Base-by-base conservation (phyloP, 1,139 yeast genomes). In the Zhuliangozyma blackwelliae region DNA sequence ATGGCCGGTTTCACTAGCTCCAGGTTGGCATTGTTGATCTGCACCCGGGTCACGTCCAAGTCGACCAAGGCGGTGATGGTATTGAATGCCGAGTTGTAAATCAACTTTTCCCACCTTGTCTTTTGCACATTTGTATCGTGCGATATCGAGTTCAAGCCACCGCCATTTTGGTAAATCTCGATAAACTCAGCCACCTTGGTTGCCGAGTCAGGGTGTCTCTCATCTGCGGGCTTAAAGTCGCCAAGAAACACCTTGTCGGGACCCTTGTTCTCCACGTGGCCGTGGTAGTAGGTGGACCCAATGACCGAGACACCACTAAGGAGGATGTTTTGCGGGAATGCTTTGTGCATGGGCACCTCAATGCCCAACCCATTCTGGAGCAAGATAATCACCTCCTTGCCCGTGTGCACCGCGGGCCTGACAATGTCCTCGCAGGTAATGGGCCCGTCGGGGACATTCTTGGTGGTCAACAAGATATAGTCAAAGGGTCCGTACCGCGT, bases 351-450 rank as follows among this genome's bases (percentile, higher is more conserved):
- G 2, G 84, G 77, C 38, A 63, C 63, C 53, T 86, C 95, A 42
- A 83, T 82, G 28, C 80, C 89, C 40, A 82, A 65, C 4, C 95
- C 95, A 51, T 85, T 85, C 57, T 85, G 92, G 34, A 83, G 55
- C 43, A 84, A 66, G 3, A 83, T 76, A 39, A 86, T 75, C 5
- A 75, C 67, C 5, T 87, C 71, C 23, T 62, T 57, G 5, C 58
- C 65, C 5, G 62, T 49, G 8, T 68, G 57, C 22, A 81, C 75
- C 2, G 78, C 85, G 2, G 82, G 78, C 22, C 57, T 66, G 39
- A 82, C 70, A 32, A 83, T 61, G 20, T 80, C 77, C 47, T 79
- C 87, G 36, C 82, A 68, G 37, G 70, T 65, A 3, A 77, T 59
- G 6, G 55, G 46, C 0, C 68, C 68, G 51, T 85, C 95, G 5